Percentiles rank a stretch among this genome's conserved stretches.
phyloP scores from a whole-genome alignment of 768 basidiomycete genomes.

The Kwoniella sp. region DNA sequence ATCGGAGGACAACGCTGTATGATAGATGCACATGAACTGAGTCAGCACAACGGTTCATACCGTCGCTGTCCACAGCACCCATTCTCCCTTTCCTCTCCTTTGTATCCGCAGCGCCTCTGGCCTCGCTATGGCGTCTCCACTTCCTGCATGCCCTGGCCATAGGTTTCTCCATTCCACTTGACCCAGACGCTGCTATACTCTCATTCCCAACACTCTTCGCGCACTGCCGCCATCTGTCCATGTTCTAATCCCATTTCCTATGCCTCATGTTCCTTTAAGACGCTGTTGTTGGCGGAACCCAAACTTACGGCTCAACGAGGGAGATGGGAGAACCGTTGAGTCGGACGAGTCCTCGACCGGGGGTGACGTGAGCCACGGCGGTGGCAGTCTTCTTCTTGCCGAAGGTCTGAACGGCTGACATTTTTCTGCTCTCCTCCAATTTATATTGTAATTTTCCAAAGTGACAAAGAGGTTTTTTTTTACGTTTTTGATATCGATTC shows the following conservation, averaged over 20 bases:
- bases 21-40: background rate
- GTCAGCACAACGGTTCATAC: constrained; percentile 3
- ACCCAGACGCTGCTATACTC: background rate
- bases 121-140: background rate
- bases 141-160: background rate
- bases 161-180: background rate
- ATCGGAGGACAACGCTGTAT: constrained; percentile 70
- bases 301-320: constrained; percentile 76
- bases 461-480: background rate
- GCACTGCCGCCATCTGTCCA: background rate
- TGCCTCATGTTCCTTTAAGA: too few species aligned
- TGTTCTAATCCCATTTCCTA: too few species aligned
- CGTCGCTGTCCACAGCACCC: background rate
- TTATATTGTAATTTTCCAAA: too few species aligned
- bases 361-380: constrained; percentile 93
- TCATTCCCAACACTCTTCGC: background rate
- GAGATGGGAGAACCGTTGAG: constrained; percentile 96
- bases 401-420: constrained; percentile 90
- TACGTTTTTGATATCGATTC: background rate
- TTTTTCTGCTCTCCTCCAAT: constrained; percentile 35
- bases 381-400: constrained; percentile 99
- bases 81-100: background rate
- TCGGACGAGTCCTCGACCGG: constrained; percentile 93
- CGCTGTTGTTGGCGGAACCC: background rate
- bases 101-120: too few species aligned